Conservation (phyloP, 805 yeast genomes). For the Kodamaea kaohsiungensis region DNA sequence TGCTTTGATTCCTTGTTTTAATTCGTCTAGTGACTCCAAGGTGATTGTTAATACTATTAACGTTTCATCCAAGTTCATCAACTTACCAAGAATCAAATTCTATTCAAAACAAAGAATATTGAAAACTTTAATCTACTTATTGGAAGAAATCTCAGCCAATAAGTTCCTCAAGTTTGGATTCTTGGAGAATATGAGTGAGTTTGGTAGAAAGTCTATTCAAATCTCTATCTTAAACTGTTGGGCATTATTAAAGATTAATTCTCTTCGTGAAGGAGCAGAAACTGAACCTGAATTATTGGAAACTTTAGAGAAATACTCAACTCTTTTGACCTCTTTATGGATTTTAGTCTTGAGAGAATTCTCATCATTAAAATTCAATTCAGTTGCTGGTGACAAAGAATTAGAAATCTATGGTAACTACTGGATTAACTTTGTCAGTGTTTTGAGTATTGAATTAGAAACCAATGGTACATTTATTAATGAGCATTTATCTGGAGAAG, state of each 20-base stretch:
- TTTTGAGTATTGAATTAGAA: constrained; percentile 64
- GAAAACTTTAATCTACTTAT: constrained; percentile 61
- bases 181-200: constrained; percentile 47
- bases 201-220: constrained; percentile 53
- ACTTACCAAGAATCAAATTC: constrained; percentile 43
- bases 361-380: constrained; percentile 61
- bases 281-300: constrained; percentile 46
- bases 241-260: constrained; percentile 56
- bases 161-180: constrained; percentile 56
- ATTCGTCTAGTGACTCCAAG: constrained; percentile 66
- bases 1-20: constrained; percentile 86
- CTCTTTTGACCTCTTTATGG: constrained; percentile 76
- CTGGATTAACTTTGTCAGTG: constrained; percentile 81
- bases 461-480: constrained; percentile 46
- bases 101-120: constrained; percentile 52
- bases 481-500: constrained; percentile 54
- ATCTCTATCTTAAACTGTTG: constrained; percentile 67
- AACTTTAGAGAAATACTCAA: constrained; percentile 57
- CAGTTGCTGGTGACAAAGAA: constrained; percentile 37
- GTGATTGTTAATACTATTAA: constrained; percentile 76
- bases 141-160: constrained; percentile 56
- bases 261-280: constrained; percentile 23
- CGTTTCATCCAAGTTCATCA: constrained; percentile 73
- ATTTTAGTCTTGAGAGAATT: constrained; percentile 70
- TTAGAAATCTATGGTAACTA: constrained; percentile 52